A percentile compares a stretch with the other conserved stretches of the same genome.
phyloP scores from a whole-genome alignment of 371 early-diverging fungal genomes.

The Polyrhizophydium stewartii region DNA sequence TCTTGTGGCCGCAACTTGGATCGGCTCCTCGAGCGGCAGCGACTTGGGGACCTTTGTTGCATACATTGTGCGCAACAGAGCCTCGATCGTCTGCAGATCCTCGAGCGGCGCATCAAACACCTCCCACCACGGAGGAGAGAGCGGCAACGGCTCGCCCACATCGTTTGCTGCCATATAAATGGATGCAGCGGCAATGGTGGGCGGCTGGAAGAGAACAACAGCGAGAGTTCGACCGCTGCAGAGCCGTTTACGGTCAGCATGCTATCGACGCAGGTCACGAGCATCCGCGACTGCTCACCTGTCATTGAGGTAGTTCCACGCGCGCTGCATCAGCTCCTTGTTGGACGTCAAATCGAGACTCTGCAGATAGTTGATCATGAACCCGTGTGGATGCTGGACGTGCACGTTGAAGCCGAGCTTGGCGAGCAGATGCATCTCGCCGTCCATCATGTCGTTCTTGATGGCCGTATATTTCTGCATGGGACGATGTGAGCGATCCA shows the following conservation, averaged over 20 bases:
- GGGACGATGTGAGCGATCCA: not conserved
- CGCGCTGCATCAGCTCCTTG: slow-evolving; percentile 65
- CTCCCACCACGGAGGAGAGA: slow-evolving; percentile 76
- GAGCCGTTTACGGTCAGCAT: not conserved
- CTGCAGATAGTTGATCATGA: slow-evolving; percentile 89
- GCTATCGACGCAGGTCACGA: not conserved
- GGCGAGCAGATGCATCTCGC: slow-evolving; percentile 84
- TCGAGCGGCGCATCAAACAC: slow-evolving; percentile 74
- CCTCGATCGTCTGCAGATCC: slow-evolving; percentile 49
- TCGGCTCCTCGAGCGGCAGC: not conserved
- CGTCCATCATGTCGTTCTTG: slow-evolving; percentile 70
- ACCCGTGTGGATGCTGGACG: slow-evolving; percentile 89
- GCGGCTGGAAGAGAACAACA: slow-evolving; percentile 81
- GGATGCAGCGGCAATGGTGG: slow-evolving; percentile 83
- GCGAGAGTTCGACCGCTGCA: slow-evolving; percentile 71
- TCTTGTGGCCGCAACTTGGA: not conserved
- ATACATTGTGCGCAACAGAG: not conserved
- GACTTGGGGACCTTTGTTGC: not conserved
- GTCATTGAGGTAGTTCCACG: slow-evolving; percentile 92
- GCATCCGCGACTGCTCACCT: slow-evolving; percentile 36
- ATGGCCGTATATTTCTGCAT: slow-evolving; percentile 57
- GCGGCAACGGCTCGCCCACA: slow-evolving; percentile 61
- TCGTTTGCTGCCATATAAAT: slow-evolving; percentile 81
- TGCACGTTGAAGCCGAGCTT: slow-evolving; percentile 91
- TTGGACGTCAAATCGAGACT: slow-evolving; percentile 73